Conservation (phyloP, 805 yeast genomes). For the Pichia cephalocereana region DNA sequence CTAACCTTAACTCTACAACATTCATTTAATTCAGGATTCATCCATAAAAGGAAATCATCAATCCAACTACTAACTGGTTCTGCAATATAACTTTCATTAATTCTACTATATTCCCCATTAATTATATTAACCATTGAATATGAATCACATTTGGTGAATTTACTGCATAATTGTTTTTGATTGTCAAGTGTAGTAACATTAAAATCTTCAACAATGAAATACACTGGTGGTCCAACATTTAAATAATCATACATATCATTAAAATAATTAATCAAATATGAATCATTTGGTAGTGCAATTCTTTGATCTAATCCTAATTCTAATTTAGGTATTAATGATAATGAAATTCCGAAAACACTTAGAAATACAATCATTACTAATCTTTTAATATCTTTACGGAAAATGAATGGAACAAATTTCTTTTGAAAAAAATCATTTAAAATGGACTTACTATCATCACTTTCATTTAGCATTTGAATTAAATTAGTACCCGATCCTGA, state of each 20-base stretch:
- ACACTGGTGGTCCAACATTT: constrained; percentile 87
- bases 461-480: constrained; percentile 16
- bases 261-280: constrained; percentile 76
- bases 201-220: constrained; percentile 64
- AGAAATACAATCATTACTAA: constrained; percentile 46
- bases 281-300: constrained; percentile 74
- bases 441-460: constrained; percentile 14
- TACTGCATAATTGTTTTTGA: constrained; percentile 78
- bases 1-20: constrained; percentile 68
- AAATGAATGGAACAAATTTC: constrained; percentile 51
- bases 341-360: constrained; percentile 56
- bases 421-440: constrained; percentile 35
- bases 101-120: constrained; percentile 74
- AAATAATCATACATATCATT: constrained; percentile 63
- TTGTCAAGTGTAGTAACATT: constrained; percentile 50
- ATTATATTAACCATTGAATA: constrained; percentile 70
- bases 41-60: constrained; percentile 81
- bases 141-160: constrained; percentile 76
- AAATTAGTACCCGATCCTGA: constrained; percentile 13
- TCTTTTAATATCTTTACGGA: constrained; percentile 38
- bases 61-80: constrained; percentile 91
- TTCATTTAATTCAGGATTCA: constrained; percentile 77
- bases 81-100: constrained; percentile 52
- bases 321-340: constrained; percentile 60
- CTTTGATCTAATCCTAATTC: constrained; percentile 83